Base-by-base conservation (phyloP, 805 yeast genomes). In the Blastobotrys robertii region DNA sequence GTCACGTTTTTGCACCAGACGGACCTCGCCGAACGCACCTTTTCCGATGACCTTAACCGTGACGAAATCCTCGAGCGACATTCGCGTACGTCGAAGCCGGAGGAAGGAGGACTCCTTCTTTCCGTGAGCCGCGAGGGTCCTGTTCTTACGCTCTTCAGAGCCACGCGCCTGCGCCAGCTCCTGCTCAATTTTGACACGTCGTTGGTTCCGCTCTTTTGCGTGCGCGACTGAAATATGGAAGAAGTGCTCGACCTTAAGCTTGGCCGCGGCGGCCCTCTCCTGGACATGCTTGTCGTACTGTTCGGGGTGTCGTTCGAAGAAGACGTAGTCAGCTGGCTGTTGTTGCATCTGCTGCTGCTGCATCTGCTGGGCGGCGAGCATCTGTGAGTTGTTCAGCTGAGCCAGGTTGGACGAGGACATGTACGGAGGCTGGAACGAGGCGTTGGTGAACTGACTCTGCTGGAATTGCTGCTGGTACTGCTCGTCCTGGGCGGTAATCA, bases 1-100 rank as follows among this genome's bases (percentile, higher is more conserved):
- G 63, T 92, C 98, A 42, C 69, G 72, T 68, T 88, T 90, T 58
- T 92, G 97, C 10, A 92, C 97, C 42, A 92, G 69, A 49, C 97
- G 74, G 30, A 92, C 98, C 58, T 87, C 97, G 48, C 98, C 98
- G 67, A 92, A 92, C 0, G 98, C 96, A 50, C 98, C 98, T 61
- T 92, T 92, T 39, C 98, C 98, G 50, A 78, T 75, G 30, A 83
- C 95, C 63, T 86, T 86, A 43, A 87, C 94, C 1, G 96, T 87
- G 46, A 70, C 75, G 64, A 87, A 84, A 64, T 87, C 97, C 34
- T 82, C 92, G 35, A 86, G 67, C 1, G 86, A 74, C 42, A 87
- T 68, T 56, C 87, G 75, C 1, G 96, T 87, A 60, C 97, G 75
- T 52, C 96, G 69, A 43, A 87, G 70, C 49, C 97, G 73, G 57